Evolutionary conservation across 768 basidiomycete species (phyloP), one percentile per base, ranked within the genome.

Genomic region (Russula olivacea): DNA sequence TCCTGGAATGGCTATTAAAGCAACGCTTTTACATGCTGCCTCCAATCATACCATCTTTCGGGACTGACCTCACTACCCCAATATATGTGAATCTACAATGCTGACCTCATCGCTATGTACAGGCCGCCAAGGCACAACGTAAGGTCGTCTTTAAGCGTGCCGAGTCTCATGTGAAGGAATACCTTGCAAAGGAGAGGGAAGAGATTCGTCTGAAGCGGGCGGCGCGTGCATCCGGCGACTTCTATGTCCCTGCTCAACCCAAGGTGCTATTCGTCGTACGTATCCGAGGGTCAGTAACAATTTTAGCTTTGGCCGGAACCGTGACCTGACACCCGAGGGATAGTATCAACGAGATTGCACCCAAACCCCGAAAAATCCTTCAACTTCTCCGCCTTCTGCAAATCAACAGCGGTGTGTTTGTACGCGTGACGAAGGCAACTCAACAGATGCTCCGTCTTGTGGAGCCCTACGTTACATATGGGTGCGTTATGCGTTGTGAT

Each of bases 321-420:
- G 38, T 34, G n/a, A 45, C 19, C 55, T 63, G 51, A 66, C 52
- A 34, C 32, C 38, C n/a, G 30, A 15, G 6, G 45, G 58, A 11
- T 68, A 94, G 97, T 96, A 94, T 99, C 82, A 98, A 98, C 77
- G 93, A 98, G 75, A 97, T 99, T 73, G 93, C 97, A 60, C 97
- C 97, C 64, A 99, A 99, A 80, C 97, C 97, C 72, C 89, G 94
- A 74, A 99, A 99, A 83, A 98, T 99, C 74, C 79, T 99, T 71
- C 97, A 99, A 75, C 87, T 99, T 67, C 90, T 99, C 74, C 94
- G 97, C 71, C 87, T 99, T 66, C 89, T 97, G 71, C 97, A 98
- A 76, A 99, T 99, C 83, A 98, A 99, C 87, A 98, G 94, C 73
- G 97, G 96, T 76, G 88, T 99, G 52, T 99, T 99, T 74, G 85